A percentile compares a stretch with the other conserved stretches of the same genome.
phyloP scores from a whole-genome alignment of 139 green algal genomes.

The Volvox reticuliferus region DNA sequence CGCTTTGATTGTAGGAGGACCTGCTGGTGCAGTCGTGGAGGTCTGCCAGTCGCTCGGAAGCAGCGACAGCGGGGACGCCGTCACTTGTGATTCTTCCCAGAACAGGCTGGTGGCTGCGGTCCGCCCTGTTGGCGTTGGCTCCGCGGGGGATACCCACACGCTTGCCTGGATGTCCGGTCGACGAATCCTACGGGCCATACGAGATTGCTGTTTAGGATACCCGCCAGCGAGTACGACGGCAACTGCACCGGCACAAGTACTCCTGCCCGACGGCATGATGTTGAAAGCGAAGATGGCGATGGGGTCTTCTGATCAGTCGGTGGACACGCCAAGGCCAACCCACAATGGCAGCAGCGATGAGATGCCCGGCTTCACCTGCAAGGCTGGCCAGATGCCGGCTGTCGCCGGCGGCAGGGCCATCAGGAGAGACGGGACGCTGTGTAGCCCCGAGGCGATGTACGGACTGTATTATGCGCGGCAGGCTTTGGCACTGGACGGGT shows the following conservation, averaged over 20 bases:
- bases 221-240: background rate
- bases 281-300: too few species aligned
- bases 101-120: background rate
- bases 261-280: too few species aligned
- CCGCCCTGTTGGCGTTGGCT: too few species aligned
- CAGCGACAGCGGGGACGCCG: background rate
- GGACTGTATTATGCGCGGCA: slow-evolving; percentile 40
- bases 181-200: background rate
- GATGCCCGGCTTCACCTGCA: too few species aligned
- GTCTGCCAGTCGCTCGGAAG: background rate
- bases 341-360: background rate
- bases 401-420: background rate
- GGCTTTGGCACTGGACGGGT: slow-evolving; percentile 39
- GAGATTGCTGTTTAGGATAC: slow-evolving; percentile 35
- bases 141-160: background rate
- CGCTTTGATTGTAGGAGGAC: too few species aligned
- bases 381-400: background rate
- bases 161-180: background rate
- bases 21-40: background rate
- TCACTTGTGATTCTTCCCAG: background rate
- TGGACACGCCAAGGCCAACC: background rate
- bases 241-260: too few species aligned
- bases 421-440: background rate
- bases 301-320: too few species aligned
- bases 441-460: background rate